Evolutionary conservation across 1,284 basidiomycete species (phyloP).

Genomic region (Boletus smithii): DNA sequence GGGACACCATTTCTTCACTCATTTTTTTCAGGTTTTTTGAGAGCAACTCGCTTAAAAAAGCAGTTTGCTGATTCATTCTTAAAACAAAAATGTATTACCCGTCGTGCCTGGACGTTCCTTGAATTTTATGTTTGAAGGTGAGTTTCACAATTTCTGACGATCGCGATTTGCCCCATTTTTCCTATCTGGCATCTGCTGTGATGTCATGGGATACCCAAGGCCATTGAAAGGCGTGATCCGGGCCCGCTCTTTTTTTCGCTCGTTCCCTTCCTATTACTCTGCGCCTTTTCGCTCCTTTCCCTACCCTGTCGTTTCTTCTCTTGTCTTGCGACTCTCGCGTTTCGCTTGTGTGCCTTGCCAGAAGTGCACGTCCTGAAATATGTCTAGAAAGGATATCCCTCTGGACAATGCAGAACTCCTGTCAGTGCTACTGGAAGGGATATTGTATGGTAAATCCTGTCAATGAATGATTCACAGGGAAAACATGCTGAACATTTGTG

Average conservation of each 20-base stretch:
- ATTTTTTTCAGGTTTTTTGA: neutral
- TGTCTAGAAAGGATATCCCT: conserved; percentile 9
- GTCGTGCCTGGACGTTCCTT: neutral
- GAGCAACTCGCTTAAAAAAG: neutral
- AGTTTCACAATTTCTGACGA: neutral
- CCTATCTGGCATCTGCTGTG: neutral
- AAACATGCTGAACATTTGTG: conserved; percentile 1
- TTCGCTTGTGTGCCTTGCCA: neutral
- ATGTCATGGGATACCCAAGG: neutral
- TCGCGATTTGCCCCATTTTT: neutral
- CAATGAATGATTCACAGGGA: neutral
- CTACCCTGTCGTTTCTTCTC: neutral
- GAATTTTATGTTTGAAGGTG: neutral
- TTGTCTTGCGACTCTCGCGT: too few species aligned
- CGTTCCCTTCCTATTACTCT: too few species aligned
- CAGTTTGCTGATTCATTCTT: neutral
- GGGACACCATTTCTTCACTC: too few species aligned
- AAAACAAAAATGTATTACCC: neutral
- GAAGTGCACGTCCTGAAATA: conserved; percentile 1
- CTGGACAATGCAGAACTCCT: conserved; percentile 24
- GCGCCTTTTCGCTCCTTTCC: neutral
- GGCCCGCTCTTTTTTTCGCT: too few species aligned
- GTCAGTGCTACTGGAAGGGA: conserved; percentile 18
- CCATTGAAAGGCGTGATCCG: neutral
- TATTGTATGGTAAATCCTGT: conserved; percentile 21